phyloP scores from a whole-genome alignment of 148 eudicot genomes.

The Pharnaceum exiguum region DNA sequence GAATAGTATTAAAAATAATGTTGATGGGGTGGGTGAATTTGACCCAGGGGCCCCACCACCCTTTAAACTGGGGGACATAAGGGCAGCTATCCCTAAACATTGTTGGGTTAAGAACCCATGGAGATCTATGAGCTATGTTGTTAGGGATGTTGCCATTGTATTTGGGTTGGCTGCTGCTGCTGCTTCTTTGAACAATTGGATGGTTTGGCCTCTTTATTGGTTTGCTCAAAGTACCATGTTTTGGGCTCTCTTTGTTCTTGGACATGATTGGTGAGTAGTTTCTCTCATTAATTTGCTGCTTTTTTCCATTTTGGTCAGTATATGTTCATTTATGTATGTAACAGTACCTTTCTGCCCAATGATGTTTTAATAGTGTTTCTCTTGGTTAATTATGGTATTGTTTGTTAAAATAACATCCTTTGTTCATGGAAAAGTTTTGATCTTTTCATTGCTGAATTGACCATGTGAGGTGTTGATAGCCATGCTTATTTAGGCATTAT shows the following conservation, averaged over 20 bases:
- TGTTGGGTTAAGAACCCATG: constrained; percentile 79
- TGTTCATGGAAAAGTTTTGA: no score
- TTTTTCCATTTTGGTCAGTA: background rate
- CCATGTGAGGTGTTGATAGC: no score
- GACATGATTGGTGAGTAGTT: constrained; percentile 67
- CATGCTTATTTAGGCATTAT: no score
- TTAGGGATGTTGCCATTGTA: constrained; percentile 60
- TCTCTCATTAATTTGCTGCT: background rate
- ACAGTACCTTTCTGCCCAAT: no score
- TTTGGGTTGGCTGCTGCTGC: constrained; percentile 66
- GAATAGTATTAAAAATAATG: no score
- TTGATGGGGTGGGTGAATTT: constrained; percentile 25
- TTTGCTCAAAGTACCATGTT: constrained; percentile 81
- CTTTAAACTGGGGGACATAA: constrained; percentile 49
- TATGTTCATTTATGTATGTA: no score
- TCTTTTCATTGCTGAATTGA: no score
- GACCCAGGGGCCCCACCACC: constrained; percentile 57
- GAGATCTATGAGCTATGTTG: constrained; percentile 68
- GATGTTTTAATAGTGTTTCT: no score
- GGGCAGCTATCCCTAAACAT: constrained; percentile 68
- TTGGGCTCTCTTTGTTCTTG: constrained; percentile 91
- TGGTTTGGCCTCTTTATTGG: constrained; percentile 82
- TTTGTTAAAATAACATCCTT: no score
- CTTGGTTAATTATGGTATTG: no score
- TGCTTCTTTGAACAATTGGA: constrained; percentile 45